A percentile compares a stretch with the other conserved stretches of the same genome.
Evolutionary conservation across 208 protist genomes (phyloP).

Genomic region (Leishmania mexicana): DNA sequence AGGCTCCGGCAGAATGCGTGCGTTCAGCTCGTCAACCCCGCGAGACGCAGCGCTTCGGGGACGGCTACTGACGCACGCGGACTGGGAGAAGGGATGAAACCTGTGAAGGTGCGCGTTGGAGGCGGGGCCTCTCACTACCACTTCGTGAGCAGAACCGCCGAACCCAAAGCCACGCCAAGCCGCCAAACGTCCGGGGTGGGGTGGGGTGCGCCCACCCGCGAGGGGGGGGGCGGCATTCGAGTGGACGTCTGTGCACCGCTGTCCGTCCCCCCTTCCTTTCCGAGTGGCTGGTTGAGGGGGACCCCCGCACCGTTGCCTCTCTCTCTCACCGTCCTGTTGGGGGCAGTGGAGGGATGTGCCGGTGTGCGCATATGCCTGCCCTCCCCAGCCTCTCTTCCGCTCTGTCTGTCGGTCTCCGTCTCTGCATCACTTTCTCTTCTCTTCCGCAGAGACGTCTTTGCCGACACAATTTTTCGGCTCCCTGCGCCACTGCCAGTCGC

Average conservation of each 20-base stretch:
- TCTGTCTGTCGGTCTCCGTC: not conserved
- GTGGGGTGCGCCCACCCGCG: no score
- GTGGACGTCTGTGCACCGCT: not conserved
- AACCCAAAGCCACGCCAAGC: not conserved
- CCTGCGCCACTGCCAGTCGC: not conserved
- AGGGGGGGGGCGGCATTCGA: not conserved
- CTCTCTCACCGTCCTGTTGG: not conserved
- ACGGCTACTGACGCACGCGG: no score
- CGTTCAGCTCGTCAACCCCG: no score
- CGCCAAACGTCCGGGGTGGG: no score
- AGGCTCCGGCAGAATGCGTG: no score
- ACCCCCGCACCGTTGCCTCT: not conserved
- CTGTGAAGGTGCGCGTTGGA: not conserved
- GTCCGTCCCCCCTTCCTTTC: not conserved
- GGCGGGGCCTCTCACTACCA: not conserved
- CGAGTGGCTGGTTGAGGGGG: not conserved
- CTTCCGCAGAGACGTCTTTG: no score
- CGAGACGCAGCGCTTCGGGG: no score
- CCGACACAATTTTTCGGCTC: not conserved
- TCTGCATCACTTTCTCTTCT: no score
- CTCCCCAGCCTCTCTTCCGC: not conserved
- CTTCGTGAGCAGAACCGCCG: not conserved
- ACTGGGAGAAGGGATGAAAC: no score
- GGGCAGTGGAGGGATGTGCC: not conserved
- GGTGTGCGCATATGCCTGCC: not conserved